Evolutionary conservation across 352 stramenopile genomes (phyloP), one percentile per base, ranked within the genome.

Genomic region (Phytophthora palmivora): DNA sequence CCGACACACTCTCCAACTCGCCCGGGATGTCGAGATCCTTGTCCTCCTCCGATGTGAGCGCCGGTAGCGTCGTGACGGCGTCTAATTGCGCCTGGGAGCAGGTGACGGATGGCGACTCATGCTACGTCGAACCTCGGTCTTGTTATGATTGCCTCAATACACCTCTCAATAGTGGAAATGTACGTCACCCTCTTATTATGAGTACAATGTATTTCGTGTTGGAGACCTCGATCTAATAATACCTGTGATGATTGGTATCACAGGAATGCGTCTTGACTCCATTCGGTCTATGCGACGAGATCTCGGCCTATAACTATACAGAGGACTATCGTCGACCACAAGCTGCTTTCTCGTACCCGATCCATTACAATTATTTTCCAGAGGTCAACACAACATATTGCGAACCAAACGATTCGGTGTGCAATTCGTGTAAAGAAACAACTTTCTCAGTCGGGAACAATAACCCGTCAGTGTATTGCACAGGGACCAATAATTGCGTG

Each of bases 361-460:
- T 79, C 49, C 76, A 81, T 36, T 76, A 79, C 68, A 89, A 88
- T 76, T 87, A 84, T 54, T 89, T 89, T 45, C 64, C 74, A 21
- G 52, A 72, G 32, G 34, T 51, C 9, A 88, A 88, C 62, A 59
- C 76, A 38, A 85, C 78, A 4, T 89, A 89, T 59, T 89, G 80
- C 39, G 76, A 76, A 19, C 1, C 24, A 0, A 58, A 70, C 43
- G 80, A 89, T 54, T 37, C 33, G 26, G 32, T 61, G 11, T 89
- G 80, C 51, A 65, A 45, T 28, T 60, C 41, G 0, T 89, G 80
- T 44, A 60, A 70, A 30, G 45, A 60, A 22, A 67, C 34, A 21
- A 70, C 62, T 22, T 88, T 89, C 58, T 64, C 56, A 3, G 38
- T 69, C 3, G 61, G 60, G 37, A 72, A 76, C 26, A 58, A 58